Evolutionary conservation across 2,329 filamentous ascomycete genomes (phyloP).

Genomic region (Ambrosiella cleistominuta): DNA sequence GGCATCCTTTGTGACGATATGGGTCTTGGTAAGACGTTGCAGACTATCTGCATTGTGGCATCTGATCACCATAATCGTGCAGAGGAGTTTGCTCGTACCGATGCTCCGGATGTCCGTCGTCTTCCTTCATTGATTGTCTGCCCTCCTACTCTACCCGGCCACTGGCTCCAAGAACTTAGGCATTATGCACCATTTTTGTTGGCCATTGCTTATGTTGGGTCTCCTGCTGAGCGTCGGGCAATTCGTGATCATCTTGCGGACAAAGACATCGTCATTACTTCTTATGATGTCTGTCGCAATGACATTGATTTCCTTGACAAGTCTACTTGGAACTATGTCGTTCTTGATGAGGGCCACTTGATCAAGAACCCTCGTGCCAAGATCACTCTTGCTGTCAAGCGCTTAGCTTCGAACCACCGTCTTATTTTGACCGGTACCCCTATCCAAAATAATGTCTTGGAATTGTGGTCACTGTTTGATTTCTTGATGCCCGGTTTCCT

Average conservation of each 20-base stretch:
- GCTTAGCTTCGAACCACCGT: conserved; percentile 75
- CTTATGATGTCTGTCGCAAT: conserved; percentile 94
- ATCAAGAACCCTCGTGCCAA: conserved; percentile 99
- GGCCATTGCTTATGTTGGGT: conserved; percentile 79
- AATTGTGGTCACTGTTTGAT: conserved; percentile 95
- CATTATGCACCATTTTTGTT: conserved; percentile 88
- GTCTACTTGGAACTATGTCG: conserved; percentile 91
- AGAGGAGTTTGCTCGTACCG: conserved; percentile 73
- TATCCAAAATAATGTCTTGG: conserved; percentile 93
- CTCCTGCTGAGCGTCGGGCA: conserved; percentile 60
- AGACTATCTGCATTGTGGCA: conserved; percentile 93
- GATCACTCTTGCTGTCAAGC: conserved; percentile 83
- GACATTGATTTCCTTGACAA: conserved; percentile 71
- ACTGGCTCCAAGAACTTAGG: conserved; percentile 97
- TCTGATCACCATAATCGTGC: conserved; percentile 91
- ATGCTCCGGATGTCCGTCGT: conserved; percentile 56
- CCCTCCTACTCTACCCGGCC: conserved; percentile 85
- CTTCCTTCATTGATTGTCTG: conserved; percentile 90
- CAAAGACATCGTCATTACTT: conserved; percentile 89
- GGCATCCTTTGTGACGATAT: conserved; percentile 98
- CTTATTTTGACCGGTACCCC: conserved; percentile 93
- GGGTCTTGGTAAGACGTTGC: conserved; percentile 93
- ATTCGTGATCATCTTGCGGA: conserved; percentile 52
- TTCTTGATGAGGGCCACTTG: conserved; percentile 89
- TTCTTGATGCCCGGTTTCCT: conserved; percentile 98